Evolutionary conservation across 495 filamentous ascomycete species (phyloP), one percentile per base, ranked within the genome.

Genomic region (Cercophora samala): DNA sequence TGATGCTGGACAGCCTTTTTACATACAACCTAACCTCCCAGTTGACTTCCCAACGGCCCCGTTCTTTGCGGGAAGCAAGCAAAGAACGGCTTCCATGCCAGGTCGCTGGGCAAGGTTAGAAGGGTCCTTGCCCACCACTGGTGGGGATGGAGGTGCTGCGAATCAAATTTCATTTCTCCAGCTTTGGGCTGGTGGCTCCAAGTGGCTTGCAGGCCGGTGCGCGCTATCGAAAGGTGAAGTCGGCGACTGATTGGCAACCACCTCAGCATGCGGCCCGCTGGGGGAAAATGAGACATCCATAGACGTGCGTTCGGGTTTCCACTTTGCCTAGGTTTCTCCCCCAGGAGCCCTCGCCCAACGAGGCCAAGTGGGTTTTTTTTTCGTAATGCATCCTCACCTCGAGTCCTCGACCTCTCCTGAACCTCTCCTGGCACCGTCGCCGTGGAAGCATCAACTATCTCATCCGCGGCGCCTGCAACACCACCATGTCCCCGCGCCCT

Each of bases 251-350:
- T 65, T 65, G 64, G 64, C 64, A 53, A 37, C 25, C n/a, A 56
- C 6, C 52, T 4, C 17, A 60, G n/a, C 21, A 29, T 29, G 19
- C 29, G 23, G 23, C 21, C 15, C 24, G 17, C 26, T 25, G 58
- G 58, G n/a, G 22, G 58, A 66, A 66, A 62, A 62, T 62, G 51
- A 62, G 65, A 66, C 65, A 66, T 46, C 58, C 65, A 26, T 52
- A 56, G 65, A 66, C 65, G 62, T 56, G 65, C 65, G 61, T 29
- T 56, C 9, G 53, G 53, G 26, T 29, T 29, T 19, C 22, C n/a
- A 56, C 22, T 56, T 19, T 58, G n/a, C 54, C 63, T 26, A 22
- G 55, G 19, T 13, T 13, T 56, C n/a, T 51, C n/a, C 46, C 21
- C 6, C 24, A 37, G 26, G 26, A 29, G 26, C 26, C 26, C 26